phyloP scores from a whole-genome alignment of 2,329 filamentous ascomycete species.

The Xylaria polymorpha region DNA sequence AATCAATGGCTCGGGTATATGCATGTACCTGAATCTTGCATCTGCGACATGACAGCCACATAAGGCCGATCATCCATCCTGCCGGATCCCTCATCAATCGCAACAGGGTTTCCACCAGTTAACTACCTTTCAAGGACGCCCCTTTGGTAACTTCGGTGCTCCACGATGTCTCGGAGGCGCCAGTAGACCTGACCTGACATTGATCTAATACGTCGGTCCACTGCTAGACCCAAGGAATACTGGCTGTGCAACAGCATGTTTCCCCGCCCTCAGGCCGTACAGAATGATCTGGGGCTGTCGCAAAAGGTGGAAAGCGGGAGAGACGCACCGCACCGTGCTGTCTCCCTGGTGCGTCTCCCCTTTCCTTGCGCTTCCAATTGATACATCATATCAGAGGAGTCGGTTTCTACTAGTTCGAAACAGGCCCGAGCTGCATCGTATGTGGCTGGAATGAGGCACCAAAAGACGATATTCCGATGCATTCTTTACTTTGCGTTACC shows the following conservation, averaged over 20 bases:
- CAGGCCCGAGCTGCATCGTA: slow-evolving; percentile 44
- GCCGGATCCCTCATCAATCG: slow-evolving; percentile 25
- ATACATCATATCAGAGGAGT: slow-evolving; percentile 40
- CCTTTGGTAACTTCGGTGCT: slow-evolving; percentile 13
- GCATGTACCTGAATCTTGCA: slow-evolving; percentile 28
- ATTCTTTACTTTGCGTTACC: slow-evolving; percentile 47
- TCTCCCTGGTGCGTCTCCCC: slow-evolving; percentile 14
- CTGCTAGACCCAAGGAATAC: slow-evolving; percentile 1
- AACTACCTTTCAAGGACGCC: background rate
- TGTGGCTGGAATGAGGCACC: slow-evolving; percentile 47
- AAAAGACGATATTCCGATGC: slow-evolving; percentile 41
- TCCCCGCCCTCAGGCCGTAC: background rate
- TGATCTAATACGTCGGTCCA: slow-evolving; percentile 14
- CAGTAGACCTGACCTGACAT: slow-evolving; percentile 30
- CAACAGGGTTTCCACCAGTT: slow-evolving; percentile 7
- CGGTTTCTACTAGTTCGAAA: slow-evolving; percentile 35
- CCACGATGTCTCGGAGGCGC: slow-evolving; percentile 35
- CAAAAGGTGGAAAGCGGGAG: slow-evolving; percentile 12
- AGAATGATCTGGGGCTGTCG: background rate
- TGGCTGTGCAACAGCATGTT: slow-evolving; percentile 12
- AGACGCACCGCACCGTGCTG: background rate
- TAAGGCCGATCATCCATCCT: slow-evolving; percentile 34
- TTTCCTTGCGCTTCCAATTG: slow-evolving; percentile 35
- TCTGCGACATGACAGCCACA: slow-evolving; percentile 36
- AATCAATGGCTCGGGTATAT: slow-evolving; percentile 2